These are phyloP conservation scores for Auricularia cornea DNA, from an alignment of 768 basidiomycete genomes.

Conservation along the genomic window DNA sequence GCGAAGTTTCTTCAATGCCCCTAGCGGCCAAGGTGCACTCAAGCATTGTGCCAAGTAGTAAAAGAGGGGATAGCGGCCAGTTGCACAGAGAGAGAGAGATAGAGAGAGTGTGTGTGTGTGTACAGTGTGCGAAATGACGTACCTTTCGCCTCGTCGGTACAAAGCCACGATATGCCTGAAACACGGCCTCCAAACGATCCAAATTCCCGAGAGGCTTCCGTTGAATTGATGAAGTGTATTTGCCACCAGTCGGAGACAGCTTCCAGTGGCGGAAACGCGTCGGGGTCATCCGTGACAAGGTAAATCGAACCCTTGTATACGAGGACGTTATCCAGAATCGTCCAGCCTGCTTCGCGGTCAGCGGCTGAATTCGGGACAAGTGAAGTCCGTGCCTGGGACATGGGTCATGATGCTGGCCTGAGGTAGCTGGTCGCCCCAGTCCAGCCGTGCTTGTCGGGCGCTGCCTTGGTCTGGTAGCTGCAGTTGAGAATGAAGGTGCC, in stretches of 20 bases:
- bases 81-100: no score
- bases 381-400: slow-evolving; percentile 44
- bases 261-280: slow-evolving; percentile 48
- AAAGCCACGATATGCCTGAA: background rate
- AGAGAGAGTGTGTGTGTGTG: no score
- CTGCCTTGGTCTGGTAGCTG: slow-evolving; percentile 10
- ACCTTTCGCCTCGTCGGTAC: background rate
- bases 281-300: slow-evolving; percentile 59
- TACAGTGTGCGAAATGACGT: no score
- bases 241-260: slow-evolving; percentile 29
- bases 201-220: background rate
- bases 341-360: slow-evolving; percentile 51
- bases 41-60: no score
- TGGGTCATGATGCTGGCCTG: slow-evolving; percentile 51
- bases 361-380: background rate
- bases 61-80: no score
- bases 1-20: no score
- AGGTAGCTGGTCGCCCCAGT: slow-evolving; percentile 52
- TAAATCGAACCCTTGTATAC: slow-evolving; percentile 65
- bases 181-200: background rate
- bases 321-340: slow-evolving; percentile 75
- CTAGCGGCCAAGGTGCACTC: no score
- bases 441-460: slow-evolving; percentile 45
- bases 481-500: slow-evolving; percentile 16
- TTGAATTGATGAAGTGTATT: background rate